Evolutionary conservation across 305 asterid genomes (phyloP).

Genomic region (Fraxinus baroniana): DNA sequence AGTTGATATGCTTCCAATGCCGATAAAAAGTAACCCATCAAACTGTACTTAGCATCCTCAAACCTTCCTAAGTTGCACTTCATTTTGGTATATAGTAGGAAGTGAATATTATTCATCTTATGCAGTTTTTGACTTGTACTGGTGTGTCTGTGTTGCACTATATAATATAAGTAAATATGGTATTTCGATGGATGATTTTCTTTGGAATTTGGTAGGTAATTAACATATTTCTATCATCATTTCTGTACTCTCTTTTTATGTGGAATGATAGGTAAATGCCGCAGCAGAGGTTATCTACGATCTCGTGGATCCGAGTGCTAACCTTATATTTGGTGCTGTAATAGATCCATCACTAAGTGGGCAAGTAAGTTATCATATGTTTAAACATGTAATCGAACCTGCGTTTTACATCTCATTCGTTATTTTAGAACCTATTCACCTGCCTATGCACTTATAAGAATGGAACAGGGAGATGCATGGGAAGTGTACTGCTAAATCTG

Average conservation of each 20-base stretch:
- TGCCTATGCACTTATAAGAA: neutral
- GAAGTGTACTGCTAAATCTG: neutral
- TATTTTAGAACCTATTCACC: neutral
- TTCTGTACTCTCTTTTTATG: neutral
- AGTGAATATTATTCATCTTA: neutral
- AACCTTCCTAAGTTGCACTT: neutral
- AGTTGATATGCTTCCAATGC: neutral
- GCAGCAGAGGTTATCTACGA: slow-evolving; percentile 99
- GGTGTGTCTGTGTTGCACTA: neutral
- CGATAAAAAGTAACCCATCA: neutral
- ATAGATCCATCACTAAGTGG: slow-evolving; percentile 28
- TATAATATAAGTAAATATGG: neutral
- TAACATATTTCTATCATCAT: neutral
- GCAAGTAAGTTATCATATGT: slow-evolving; percentile 62
- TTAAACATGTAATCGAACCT: neutral
- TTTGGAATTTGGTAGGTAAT: neutral
- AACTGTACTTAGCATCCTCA: neutral
- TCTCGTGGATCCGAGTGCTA: slow-evolving; percentile 97
- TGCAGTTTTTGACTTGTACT: neutral
- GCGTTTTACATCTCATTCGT: neutral
- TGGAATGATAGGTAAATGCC: slow-evolving; percentile 70
- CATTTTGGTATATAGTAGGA: neutral
- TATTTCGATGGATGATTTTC: neutral
- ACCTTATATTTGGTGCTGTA: slow-evolving; percentile 77
- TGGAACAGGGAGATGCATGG: neutral